phyloP scores from a whole-genome alignment of 1,284 basidiomycete species.

The Ceratobasidium sp. region DNA sequence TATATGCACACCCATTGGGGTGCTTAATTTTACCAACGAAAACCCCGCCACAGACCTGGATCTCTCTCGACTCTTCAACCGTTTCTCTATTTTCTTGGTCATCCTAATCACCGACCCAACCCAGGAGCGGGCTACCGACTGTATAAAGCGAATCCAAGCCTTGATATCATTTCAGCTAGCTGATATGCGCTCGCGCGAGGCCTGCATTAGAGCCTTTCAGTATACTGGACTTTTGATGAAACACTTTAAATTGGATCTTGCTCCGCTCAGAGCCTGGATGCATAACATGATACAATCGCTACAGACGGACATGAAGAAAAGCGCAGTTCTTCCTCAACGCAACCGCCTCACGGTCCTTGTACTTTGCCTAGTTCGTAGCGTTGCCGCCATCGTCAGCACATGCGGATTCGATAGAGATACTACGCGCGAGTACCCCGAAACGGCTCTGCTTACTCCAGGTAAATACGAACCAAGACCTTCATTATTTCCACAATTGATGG shows the following conservation, averaged over 20 bases:
- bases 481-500: conserved; percentile 14
- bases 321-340: conserved; percentile 41
- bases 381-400: conserved; percentile 19
- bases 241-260: conserved; percentile 62
- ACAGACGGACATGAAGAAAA: conserved; percentile 60
- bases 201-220: conserved; percentile 80
- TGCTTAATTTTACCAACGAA: conserved; percentile 67
- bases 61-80: conserved; percentile 85
- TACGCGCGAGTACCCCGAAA: conserved; percentile 7
- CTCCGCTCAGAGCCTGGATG: conserved; percentile 70
- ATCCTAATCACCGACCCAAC: conserved; percentile 75
- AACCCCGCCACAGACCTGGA: conserved; percentile 62
- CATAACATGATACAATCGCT: conserved; percentile 66
- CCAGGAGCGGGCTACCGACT: conserved; percentile 41
- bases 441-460: conserved; percentile 19
- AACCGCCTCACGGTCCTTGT: conserved; percentile 47
- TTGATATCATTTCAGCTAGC: conserved; percentile 70
- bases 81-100: conserved; percentile 80
- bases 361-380: conserved; percentile 62
- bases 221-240: conserved; percentile 73
- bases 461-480: conserved; percentile 26
- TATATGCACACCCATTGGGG: conserved; percentile 77
- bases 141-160: conserved; percentile 53
- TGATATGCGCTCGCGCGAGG: conserved; percentile 72
- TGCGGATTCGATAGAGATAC: conserved; percentile 19